A percentile compares a stretch with the other conserved stretches of the same genome.
These are phyloP conservation scores for Colletotrichum musae DNA, from an alignment of 2,329 filamentous ascomycete genomes.

Conservation along the genomic window DNA sequence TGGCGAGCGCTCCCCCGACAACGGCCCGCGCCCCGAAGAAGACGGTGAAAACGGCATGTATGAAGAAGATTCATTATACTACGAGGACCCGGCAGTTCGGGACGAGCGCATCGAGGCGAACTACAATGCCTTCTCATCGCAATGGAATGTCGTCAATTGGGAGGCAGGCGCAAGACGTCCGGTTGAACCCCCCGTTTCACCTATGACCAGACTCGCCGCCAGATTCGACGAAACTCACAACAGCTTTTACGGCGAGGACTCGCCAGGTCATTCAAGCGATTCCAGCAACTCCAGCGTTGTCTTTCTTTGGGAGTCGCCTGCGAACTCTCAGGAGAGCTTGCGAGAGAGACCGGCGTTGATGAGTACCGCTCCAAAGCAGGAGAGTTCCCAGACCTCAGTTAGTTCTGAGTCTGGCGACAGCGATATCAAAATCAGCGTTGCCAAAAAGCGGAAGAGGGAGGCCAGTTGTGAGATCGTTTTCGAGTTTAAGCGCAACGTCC, in stretches of 20 bases:
- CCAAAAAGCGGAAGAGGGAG: slow-evolving; percentile 28
- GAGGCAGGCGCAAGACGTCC: not conserved
- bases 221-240: no score
- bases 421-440: not conserved
- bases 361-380: not conserved
- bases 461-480: slow-evolving; percentile 26
- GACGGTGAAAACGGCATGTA: not conserved
- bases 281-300: slow-evolving; percentile 24
- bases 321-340: not conserved
- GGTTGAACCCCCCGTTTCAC: slow-evolving; percentile 3
- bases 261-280: not conserved
- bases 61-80: not conserved
- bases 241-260: not conserved
- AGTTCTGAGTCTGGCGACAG: not conserved
- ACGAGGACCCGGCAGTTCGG: not conserved
- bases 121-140: slow-evolving; percentile 3
- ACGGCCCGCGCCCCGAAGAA: no score
- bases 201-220: slow-evolving; percentile 2
- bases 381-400: not conserved
- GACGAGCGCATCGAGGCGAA: slow-evolving; percentile 9
- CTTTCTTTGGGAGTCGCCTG: slow-evolving; percentile 16
- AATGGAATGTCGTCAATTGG: slow-evolving; percentile 24
- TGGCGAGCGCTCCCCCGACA: no score
- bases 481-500: slow-evolving; percentile 23
- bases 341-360: not conserved